Evolutionary conservation across 768 basidiomycete species (phyloP).

Genomic region (Boletus reticulatus): DNA sequence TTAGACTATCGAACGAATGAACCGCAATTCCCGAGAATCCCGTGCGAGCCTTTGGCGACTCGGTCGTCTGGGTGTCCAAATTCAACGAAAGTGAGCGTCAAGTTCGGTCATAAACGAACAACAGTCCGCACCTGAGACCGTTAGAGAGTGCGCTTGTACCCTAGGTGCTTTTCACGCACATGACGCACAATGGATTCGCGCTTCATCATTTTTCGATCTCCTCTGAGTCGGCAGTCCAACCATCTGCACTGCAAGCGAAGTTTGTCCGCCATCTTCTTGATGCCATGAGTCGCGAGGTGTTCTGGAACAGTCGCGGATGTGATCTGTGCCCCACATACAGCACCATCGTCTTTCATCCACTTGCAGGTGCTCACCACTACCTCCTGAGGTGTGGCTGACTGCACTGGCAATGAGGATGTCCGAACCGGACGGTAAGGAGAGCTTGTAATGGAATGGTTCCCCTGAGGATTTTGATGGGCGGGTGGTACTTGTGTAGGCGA

Average conservation of each 20-base stretch:
- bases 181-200: slow-evolving; percentile 20
- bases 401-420: background rate
- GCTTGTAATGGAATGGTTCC: background rate
- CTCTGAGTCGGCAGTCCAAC: slow-evolving; percentile 3
- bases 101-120: background rate
- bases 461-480: background rate
- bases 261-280: background rate
- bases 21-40: background rate
- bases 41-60: no score
- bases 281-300: slow-evolving; percentile 10
- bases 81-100: background rate
- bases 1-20: background rate
- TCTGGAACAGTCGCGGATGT: background rate
- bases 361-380: background rate
- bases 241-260: background rate
- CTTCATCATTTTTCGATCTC: background rate
- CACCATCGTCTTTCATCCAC: slow-evolving; percentile 5
- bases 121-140: background rate
- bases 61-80: no score
- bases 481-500: no score
- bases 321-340: background rate
- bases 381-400: no score
- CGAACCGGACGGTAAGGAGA: background rate
- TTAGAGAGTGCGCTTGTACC: slow-evolving; percentile 1
- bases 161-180: slow-evolving; percentile 12